A percentile compares a stretch with the other conserved stretches of the same genome.
These are phyloP conservation scores for Suaeda aralocaspica DNA, from an alignment of 148 eudicot genomes.

Conservation along the genomic window DNA sequence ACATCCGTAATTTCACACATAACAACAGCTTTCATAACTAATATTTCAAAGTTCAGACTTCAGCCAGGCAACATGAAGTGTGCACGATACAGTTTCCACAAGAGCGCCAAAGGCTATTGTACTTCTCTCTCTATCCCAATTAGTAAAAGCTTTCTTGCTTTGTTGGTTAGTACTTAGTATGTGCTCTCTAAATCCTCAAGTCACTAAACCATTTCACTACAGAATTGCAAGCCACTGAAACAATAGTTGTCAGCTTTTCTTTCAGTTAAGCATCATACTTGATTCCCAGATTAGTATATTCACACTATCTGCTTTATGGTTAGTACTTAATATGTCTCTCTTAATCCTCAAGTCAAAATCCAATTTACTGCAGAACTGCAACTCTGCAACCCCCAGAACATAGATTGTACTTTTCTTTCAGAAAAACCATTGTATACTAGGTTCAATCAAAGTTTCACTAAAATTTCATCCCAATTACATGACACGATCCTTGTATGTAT, in stretches of 20 bases:
- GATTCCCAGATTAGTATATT: too few relatives aligned
- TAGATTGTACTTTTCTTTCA: too few relatives aligned
- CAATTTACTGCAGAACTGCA: too few relatives aligned
- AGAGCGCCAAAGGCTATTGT: background rate
- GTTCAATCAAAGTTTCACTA: background rate
- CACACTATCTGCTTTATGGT: too few relatives aligned
- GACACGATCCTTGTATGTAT: slow-evolving; percentile 6
- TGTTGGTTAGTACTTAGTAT: background rate
- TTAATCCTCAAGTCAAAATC: too few relatives aligned
- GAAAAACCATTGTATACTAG: background rate
- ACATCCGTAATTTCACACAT: background rate
- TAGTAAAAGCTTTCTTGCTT: too few relatives aligned
- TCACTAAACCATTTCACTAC: background rate
- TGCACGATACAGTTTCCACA: background rate
- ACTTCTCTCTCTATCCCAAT: too few relatives aligned
- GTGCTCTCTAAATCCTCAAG: background rate
- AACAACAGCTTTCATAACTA: background rate
- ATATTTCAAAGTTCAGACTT: too few relatives aligned
- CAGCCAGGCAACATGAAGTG: too few relatives aligned
- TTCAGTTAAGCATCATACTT: too few relatives aligned
- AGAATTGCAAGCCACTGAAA: background rate
- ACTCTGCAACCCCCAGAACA: too few relatives aligned
- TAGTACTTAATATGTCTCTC: too few relatives aligned
- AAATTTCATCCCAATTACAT: background rate
- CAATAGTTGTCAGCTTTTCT: background rate